Evolutionary conservation across 441 rosid species (phyloP), one percentile per base, ranked within the genome.

Genomic region (Erodium trifolium): DNA sequence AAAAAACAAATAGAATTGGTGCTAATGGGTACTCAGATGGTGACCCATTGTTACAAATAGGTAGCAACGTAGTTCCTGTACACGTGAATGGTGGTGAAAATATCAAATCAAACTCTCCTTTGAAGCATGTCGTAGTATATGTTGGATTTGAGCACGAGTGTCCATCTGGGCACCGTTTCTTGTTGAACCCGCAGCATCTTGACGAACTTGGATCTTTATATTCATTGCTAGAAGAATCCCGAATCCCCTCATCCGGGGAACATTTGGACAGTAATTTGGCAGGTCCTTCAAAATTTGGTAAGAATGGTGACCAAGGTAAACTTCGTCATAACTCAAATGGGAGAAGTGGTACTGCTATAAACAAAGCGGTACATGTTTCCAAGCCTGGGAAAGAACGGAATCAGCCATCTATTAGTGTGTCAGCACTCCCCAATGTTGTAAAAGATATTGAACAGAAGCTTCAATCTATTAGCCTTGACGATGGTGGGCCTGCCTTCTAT

Each of bases 121-220:
- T 74, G 68, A 82, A 85, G 78, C 83, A 84, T 70, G 84, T 71
- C 71, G 67, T 65, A 35, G 85, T 80, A 68, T 85, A 86, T 81
- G 82, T 91, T 75, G 97, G 97, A 67, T 87, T 88, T 85, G 97
- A 91, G 85, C 88, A 91, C 29, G 97, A 91, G 74, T 88, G 97
- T 76, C 88, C 97, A 8, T 80, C 62, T 79, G 97, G 95, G 45
- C 93, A 91, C 80, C 90, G 95, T 62, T 91, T 88, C 78, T 78
- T 87, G 68, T 74, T 91, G 77, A 84, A 70, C 68, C 76, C 66
- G 31, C 84, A 87, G 69, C 88, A 83, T 72, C 85, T 91, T 49
- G 78, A 76, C 75, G 91, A 85, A 74, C 86, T 88, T 57, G 93
- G 89, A 66, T 55, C 87, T 65, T 70, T 75, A 11, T 84, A 83